Evolutionary conservation across 768 basidiomycete species (phyloP).

Genomic region (Trametes gibbosa): DNA sequence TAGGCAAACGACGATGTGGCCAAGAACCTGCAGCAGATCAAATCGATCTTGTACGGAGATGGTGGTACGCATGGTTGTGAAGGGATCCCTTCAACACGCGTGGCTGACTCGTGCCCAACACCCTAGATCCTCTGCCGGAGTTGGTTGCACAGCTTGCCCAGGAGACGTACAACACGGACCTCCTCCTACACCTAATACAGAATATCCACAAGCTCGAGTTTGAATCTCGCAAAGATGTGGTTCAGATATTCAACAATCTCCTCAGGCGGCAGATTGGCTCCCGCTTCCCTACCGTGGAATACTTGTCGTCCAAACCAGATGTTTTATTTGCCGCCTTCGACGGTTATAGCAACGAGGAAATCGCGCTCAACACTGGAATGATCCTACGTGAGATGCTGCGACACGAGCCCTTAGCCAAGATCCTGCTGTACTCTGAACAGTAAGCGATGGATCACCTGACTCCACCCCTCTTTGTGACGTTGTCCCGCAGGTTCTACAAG

Average conservation of each 20-base stretch:
- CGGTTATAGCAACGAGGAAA: slow-evolving; percentile 93
- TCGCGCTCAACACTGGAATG: slow-evolving; percentile 97
- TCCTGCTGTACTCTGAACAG: slow-evolving; percentile 92
- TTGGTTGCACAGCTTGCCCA: slow-evolving; percentile 92
- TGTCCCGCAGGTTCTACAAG: slow-evolving; percentile 83
- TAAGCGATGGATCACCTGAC: slow-evolving; percentile 40
- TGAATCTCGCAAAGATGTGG: slow-evolving; percentile 85
- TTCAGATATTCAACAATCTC: slow-evolving; percentile 87
- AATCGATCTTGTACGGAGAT: slow-evolving; percentile 83
- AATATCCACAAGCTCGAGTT: slow-evolving; percentile 90
- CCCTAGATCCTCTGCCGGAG: slow-evolving; percentile 79
- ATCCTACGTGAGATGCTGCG: slow-evolving; percentile 95
- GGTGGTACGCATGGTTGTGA: slow-evolving; percentile 53
- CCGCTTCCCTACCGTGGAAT: slow-evolving; percentile 95
- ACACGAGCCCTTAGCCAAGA: slow-evolving; percentile 88
- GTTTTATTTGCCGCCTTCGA: slow-evolving; percentile 81
- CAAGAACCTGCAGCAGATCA: slow-evolving; percentile 88
- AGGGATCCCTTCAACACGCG: background rate
- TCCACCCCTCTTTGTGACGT: background rate
- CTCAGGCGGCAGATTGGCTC: slow-evolving; percentile 88
- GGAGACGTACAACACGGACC: slow-evolving; percentile 90
- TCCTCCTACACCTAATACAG: slow-evolving; percentile 76
- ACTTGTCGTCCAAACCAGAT: slow-evolving; percentile 74
- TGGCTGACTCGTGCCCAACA: slow-evolving; percentile 1
- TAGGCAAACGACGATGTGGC: slow-evolving; percentile 89